A percentile compares a stretch with the other conserved stretches of the same genome.
These are phyloP conservation scores for Parafenestella ontariensis DNA, from an alignment of 2,329 filamentous ascomycete species.

Conservation along the genomic window DNA sequence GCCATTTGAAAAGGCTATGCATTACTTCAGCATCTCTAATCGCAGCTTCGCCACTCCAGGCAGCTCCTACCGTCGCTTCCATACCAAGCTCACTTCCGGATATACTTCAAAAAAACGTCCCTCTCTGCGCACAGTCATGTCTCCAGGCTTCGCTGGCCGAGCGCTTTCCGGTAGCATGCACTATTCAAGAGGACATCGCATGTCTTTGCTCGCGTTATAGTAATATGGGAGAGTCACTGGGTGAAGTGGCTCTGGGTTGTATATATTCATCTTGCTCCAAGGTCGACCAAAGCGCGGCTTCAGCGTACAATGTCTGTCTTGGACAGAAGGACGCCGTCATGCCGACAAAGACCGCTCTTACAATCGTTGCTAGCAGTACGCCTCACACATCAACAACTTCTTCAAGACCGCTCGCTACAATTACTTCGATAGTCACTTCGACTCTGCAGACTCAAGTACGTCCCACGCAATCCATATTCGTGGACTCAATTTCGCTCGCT, in stretches of 20 bases:
- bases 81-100: constrained; percentile 32
- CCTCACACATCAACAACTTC: constrained; percentile 19
- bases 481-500: constrained; percentile 32
- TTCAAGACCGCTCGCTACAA: constrained; percentile 14
- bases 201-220: constrained; percentile 51
- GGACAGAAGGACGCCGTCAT: constrained; percentile 44
- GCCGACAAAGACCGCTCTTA: constrained; percentile 46
- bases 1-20: constrained; percentile 47
- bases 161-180: constrained; percentile 46
- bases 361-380: constrained; percentile 33
- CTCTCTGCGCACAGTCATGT: constrained; percentile 48
- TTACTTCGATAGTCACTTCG: constrained; percentile 18
- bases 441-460: constrained; percentile 14
- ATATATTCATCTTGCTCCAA: constrained; percentile 44
- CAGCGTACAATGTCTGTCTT: constrained; percentile 47
- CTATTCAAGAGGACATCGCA: constrained; percentile 35
- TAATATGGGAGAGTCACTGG: constrained; percentile 43
- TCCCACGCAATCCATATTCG: constrained; percentile 31
- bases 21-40: constrained; percentile 46
- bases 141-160: constrained; percentile 40
- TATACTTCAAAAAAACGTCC: constrained; percentile 39
- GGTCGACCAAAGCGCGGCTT: constrained; percentile 28
- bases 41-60: constrained; percentile 38
- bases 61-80: constrained; percentile 32
- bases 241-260: constrained; percentile 48